These are phyloP conservation scores for Auricularia cornea DNA, from an alignment of 768 basidiomycete genomes.

Conservation along the genomic window DNA sequence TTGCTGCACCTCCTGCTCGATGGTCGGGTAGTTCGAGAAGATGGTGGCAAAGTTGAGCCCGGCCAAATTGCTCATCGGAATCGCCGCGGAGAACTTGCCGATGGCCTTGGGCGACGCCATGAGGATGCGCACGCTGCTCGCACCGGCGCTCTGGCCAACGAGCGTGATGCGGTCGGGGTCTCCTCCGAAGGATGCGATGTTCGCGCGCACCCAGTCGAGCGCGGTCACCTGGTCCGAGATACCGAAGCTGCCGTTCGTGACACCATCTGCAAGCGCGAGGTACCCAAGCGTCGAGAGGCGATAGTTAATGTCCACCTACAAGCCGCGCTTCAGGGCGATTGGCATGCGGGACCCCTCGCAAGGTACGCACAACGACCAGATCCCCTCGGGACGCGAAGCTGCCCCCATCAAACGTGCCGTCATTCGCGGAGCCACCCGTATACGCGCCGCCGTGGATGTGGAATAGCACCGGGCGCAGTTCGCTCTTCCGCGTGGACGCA, in stretches of 20 bases:
- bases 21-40: conserved; percentile 42
- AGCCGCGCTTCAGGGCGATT: too few species aligned
- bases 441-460: conserved; percentile 22
- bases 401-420: conserved; percentile 15
- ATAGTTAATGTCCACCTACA: conserved; percentile 3
- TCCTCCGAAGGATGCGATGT: conserved; percentile 52
- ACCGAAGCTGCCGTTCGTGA: conserved; percentile 29
- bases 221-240: conserved; percentile 31
- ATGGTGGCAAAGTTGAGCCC: conserved; percentile 41
- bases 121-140: conserved; percentile 29
- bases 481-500: conserved; percentile 2
- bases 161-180: conserved; percentile 46
- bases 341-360: too few species aligned
- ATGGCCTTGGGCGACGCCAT: conserved; percentile 27
- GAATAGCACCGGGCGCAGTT: conserved; percentile 16
- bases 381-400: conserved; percentile 9
- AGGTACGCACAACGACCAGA: conserved; percentile 8
- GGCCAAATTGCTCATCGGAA: conserved; percentile 38
- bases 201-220: conserved; percentile 39
- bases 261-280: conserved; percentile 33
- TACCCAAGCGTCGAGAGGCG: conserved; percentile 18
- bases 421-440: conserved; percentile 13
- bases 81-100: conserved; percentile 33
- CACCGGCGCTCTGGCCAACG: conserved; percentile 48
- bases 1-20: conserved; percentile 28